Conservation (phyloP, 805 yeast genomes). For the Deakozyma indianensis region DNA sequence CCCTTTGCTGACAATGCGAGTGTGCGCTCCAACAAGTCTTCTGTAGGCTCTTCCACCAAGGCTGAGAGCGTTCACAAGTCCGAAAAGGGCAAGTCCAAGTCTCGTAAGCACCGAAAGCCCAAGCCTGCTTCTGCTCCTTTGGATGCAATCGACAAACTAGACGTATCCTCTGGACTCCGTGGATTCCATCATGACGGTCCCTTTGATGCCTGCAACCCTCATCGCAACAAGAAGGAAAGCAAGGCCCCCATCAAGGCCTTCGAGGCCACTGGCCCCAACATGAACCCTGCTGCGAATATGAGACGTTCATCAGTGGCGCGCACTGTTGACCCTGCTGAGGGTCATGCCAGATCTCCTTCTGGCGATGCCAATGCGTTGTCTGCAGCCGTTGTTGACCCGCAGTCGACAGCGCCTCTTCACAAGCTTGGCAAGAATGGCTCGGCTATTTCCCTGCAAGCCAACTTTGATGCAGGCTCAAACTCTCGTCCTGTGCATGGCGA, state of each 20-base stretch:
- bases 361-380: neutral
- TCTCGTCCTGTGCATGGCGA: conserved; percentile 73
- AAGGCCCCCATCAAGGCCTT: conserved; percentile 87
- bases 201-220: conserved; percentile 96
- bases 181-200: conserved; percentile 99
- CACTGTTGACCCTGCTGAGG: conserved; percentile 28
- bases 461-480: conserved; percentile 54
- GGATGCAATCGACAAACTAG: conserved; percentile 89
- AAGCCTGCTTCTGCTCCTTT: conserved; percentile 42
- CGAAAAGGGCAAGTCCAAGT: too few relatives aligned
- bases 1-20: too few relatives aligned
- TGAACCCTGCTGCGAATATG: conserved; percentile 51
- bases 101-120: too few relatives aligned
- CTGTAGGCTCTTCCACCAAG: too few relatives aligned
- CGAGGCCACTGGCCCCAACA: conserved; percentile 89
- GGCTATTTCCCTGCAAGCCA: neutral
- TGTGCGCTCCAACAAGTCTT: too few relatives aligned
- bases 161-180: conserved; percentile 89
- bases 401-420: conserved; percentile 11
- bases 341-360: neutral
- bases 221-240: conserved; percentile 56
- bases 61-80: too few relatives aligned
- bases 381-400: neutral
- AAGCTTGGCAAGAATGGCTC: conserved; percentile 8
- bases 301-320: conserved; percentile 29